Percentiles rank a stretch among this genome's conserved stretches.
Evolutionary conservation across 495 filamentous ascomycete species (phyloP).

Genomic region (Aspergillus diversus): DNA sequence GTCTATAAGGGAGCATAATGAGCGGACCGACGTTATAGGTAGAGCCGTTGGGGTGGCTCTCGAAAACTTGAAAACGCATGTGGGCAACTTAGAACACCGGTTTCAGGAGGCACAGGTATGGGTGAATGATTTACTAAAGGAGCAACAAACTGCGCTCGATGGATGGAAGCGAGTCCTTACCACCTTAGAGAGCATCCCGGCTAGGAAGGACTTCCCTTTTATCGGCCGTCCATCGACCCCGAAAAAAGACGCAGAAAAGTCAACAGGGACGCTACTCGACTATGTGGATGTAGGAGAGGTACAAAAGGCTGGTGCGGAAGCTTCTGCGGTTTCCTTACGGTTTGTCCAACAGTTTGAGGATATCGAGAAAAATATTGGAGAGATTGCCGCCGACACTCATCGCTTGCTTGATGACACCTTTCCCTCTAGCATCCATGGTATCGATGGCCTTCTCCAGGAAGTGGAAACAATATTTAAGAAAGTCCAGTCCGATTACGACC

Average conservation of each 20-base stretch:
- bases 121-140: conserved; percentile 69
- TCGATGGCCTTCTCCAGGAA: conserved; percentile 71
- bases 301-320: conserved; percentile 61
- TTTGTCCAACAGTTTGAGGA: conserved; percentile 58
- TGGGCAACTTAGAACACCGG: conserved; percentile 73
- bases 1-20: conserved; percentile 54
- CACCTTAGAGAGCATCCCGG: conserved; percentile 63
- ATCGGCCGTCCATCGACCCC: conserved; percentile 52
- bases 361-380: conserved; percentile 54
- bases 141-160: conserved; percentile 66
- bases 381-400: conserved; percentile 57
- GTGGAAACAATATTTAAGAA: conserved; percentile 85
- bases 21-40: conserved; percentile 72
- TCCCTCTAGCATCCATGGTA: conserved; percentile 42
- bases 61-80: conserved; percentile 77
- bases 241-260: conserved; percentile 37
- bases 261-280: conserved; percentile 64
- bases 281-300: conserved; percentile 71
- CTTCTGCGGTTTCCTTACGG: conserved; percentile 46
- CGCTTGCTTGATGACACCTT: conserved; percentile 48
- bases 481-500: conserved; percentile 83
- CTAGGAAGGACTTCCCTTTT: conserved; percentile 59
- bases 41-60: conserved; percentile 76
- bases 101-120: conserved; percentile 73
- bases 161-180: conserved; percentile 71